phyloP scores from a whole-genome alignment of 805 yeast genomes.

The Wickerhamomyces ciferrii region DNA sequence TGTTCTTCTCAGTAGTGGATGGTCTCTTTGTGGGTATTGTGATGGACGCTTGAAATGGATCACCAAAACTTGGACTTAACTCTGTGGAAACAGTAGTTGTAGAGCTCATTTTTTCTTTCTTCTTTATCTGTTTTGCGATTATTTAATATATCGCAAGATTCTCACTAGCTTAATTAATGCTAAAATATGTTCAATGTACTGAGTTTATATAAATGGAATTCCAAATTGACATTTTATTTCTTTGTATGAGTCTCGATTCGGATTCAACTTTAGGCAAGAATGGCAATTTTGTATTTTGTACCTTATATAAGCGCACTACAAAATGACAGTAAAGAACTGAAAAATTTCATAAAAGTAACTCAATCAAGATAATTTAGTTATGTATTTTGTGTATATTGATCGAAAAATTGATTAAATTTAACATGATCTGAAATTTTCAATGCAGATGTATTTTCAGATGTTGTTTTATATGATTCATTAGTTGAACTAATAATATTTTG shows the following conservation, averaged over 20 bases:
- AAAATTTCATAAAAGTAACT: neutral
- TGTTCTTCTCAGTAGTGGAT: neutral
- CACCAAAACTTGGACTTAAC: conserved; percentile 9
- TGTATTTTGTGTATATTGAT: neutral
- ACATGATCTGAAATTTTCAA: neutral
- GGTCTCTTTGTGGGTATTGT: conserved; percentile 6
- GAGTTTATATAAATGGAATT: no score
- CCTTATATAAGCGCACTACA: no score
- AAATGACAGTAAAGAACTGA: no score
- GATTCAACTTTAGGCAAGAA: no score
- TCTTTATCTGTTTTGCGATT: no score
- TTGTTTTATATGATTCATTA: neutral
- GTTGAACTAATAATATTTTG: neutral
- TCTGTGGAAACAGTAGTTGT: conserved; percentile 5
- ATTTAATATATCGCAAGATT: no score
- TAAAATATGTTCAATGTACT: neutral
- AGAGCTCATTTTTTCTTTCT: neutral
- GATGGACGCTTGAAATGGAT: conserved; percentile 6
- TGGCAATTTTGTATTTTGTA: no score
- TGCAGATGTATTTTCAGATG: neutral
- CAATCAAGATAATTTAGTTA: no score
- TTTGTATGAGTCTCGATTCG: no score
- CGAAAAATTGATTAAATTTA: neutral
- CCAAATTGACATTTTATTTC: no score
- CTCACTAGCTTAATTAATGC: no score